A percentile compares a stretch with the other conserved stretches of the same genome.
Conservation (phyloP, 2,329 filamentous ascomycete genomes). For the Microdochium bolleyi region DNA sequence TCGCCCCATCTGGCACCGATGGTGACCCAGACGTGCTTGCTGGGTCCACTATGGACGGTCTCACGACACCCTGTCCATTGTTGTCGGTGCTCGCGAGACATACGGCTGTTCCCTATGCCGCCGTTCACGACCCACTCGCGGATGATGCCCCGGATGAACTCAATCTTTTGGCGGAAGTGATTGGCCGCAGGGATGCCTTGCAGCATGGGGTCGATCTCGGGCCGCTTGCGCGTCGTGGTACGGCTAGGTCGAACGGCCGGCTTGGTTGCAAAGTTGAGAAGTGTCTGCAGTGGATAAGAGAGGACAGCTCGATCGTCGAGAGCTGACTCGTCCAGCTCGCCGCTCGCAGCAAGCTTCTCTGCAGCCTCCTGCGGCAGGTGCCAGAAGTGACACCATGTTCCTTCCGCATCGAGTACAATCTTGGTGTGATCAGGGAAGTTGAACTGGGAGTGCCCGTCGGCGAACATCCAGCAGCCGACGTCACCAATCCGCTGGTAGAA, state of each 20-base stretch:
- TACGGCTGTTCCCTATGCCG: conserved; percentile 60
- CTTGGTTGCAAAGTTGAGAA: conserved; percentile 58
- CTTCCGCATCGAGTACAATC: conserved; percentile 66
- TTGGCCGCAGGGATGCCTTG: conserved; percentile 64
- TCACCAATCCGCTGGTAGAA: conserved; percentile 79
- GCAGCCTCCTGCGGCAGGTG: conserved; percentile 67
- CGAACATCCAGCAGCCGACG: conserved; percentile 75
- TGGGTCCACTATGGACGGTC: conserved; percentile 40
- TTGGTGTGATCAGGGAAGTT: conserved; percentile 89
- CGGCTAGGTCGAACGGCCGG: conserved; percentile 35
- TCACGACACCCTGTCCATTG: conserved; percentile 54
- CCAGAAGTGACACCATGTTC: conserved; percentile 71
- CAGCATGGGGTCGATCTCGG: conserved; percentile 52
- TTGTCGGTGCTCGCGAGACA: conserved; percentile 44
- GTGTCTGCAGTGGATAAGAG: conserved; percentile 63
- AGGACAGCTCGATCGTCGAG: conserved; percentile 64
- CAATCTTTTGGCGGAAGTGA: conserved; percentile 64
- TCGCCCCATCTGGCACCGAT: conserved; percentile 58
- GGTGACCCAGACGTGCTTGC: conserved; percentile 62
- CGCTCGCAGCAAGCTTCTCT: conserved; percentile 52
- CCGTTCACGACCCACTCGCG: conserved; percentile 64
- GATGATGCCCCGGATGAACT: conserved; percentile 61
- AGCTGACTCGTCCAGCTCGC: conserved; percentile 62
- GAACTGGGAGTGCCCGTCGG: conserved; percentile 75
- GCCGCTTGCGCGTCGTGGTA: conserved; percentile 40